Percentiles rank a stretch among this genome's conserved stretches.
Evolutionary conservation across 257 asterid species (phyloP).

Genomic region (Ballota nigra): DNA sequence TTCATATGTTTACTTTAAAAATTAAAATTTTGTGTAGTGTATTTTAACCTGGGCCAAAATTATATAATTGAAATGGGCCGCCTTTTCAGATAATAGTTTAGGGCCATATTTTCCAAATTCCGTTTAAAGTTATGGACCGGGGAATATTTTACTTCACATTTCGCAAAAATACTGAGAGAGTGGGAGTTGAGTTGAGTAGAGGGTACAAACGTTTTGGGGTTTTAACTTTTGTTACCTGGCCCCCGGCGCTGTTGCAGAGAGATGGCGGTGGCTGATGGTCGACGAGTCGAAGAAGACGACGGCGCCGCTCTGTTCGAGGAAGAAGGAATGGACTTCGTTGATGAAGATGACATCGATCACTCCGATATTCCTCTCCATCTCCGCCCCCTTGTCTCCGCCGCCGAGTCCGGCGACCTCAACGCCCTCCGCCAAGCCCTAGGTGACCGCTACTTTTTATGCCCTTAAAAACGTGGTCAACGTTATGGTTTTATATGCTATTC

Average conservation of each 20-base stretch:
- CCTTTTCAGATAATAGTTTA: neutral
- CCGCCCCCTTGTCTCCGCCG: constrained; percentile 72
- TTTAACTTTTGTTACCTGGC: constrained; percentile 1
- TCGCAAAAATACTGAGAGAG: no score
- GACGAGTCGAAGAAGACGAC: constrained; percentile 71
- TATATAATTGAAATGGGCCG: neutral
- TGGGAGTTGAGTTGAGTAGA: neutral
- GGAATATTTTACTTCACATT: no score
- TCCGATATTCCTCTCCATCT: constrained; percentile 69
- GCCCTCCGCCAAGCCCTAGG: constrained; percentile 81
- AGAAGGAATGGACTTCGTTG: constrained; percentile 48
- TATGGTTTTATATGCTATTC: neutral
- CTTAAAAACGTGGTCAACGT: neutral
- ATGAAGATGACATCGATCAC: constrained; percentile 43
- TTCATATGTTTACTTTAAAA: no score
- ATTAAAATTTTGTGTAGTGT: no score
- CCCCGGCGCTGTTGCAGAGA: constrained; percentile 12
- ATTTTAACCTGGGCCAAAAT: neutral
- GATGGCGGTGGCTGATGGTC: constrained; percentile 83
- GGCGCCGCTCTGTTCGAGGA: constrained; percentile 58
- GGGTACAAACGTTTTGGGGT: neutral
- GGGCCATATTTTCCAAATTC: neutral
- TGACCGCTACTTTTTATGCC: constrained; percentile 9
- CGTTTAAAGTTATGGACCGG: neutral
- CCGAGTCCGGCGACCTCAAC: constrained; percentile 62